phyloP scores from a whole-genome alignment of 345 rosid genomes.

The Euphorbia lathyris region DNA sequence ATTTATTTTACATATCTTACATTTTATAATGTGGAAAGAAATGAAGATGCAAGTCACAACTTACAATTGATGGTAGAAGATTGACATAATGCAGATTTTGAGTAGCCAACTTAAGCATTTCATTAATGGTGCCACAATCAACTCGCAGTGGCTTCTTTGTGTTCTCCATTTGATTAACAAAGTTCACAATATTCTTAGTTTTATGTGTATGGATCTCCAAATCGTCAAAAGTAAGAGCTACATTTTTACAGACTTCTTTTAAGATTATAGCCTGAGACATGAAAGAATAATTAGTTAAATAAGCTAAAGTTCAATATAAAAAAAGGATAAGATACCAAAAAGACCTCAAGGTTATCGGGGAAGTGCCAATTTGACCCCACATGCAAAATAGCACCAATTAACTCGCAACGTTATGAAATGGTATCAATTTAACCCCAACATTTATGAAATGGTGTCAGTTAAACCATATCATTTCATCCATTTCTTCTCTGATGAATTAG shows the following conservation, averaged over 20 bases:
- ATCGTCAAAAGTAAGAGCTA: slow-evolving; percentile 88
- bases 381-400: too few relatives aligned
- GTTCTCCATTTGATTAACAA: slow-evolving; percentile 63
- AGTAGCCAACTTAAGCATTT: slow-evolving; percentile 83
- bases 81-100: slow-evolving; percentile 86
- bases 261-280: neutral
- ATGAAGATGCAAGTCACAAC: slow-evolving; percentile 24
- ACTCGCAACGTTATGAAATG: too few relatives aligned
- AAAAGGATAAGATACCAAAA: too few relatives aligned
- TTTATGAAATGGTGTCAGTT: too few relatives aligned
- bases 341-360: too few relatives aligned
- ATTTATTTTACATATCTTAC: neutral
- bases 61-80: slow-evolving; percentile 84
- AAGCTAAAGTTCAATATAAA: neutral
- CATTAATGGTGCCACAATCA: slow-evolving; percentile 73
- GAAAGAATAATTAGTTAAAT: neutral
- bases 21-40: neutral
- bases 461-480: too few relatives aligned
- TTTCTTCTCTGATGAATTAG: too few relatives aligned
- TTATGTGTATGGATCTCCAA: slow-evolving; percentile 76
- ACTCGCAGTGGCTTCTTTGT: slow-evolving; percentile 78
- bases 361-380: too few relatives aligned
- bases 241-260: slow-evolving; percentile 14
- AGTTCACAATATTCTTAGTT: slow-evolving; percentile 75
- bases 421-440: too few relatives aligned